phyloP scores from a whole-genome alignment of 768 basidiomycete species.

The Udeniomyces megalosporus region DNA sequence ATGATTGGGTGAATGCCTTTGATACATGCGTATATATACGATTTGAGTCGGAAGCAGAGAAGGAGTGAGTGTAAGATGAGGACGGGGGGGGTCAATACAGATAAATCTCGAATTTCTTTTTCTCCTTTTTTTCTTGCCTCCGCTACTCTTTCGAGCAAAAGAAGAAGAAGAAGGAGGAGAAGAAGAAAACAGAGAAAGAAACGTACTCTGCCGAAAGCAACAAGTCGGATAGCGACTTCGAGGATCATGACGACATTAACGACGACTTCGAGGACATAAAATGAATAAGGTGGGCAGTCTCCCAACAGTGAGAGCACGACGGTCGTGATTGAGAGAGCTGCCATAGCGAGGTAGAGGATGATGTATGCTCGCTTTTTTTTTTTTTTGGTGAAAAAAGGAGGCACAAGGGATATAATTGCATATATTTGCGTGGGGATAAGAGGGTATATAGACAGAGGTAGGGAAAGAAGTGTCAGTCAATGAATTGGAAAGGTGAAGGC shows the following conservation, averaged over 20 bases:
- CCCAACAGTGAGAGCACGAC: conserved; percentile 65
- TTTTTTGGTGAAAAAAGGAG: neutral
- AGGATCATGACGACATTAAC: conserved; percentile 78
- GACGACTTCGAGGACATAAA: conserved; percentile 77
- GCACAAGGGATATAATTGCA: neutral
- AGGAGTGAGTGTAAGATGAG: neutral
- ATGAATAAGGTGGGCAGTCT: conserved; percentile 71
- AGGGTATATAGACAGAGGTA: neutral
- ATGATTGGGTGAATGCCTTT: conserved; percentile 94
- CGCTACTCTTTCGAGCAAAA: neutral
- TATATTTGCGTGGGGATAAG: neutral
- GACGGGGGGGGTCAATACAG: neutral
- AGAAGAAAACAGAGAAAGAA: neutral
- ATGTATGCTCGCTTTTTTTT: conserved; percentile 52
- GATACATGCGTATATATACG: neutral
- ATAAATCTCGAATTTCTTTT: no score
- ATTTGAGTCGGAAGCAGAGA: neutral
- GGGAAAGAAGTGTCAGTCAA: neutral
- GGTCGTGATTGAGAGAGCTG: conserved; percentile 67
- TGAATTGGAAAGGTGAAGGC: neutral
- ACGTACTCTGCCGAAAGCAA: conserved; percentile 82
- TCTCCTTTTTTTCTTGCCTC: neutral
- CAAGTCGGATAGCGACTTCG: conserved; percentile 77
- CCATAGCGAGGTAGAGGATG: conserved; percentile 75
- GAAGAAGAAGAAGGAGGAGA: neutral